Evolutionary conservation across 768 basidiomycete genomes (phyloP).

Genomic region (Filobasidium wieringae): DNA sequence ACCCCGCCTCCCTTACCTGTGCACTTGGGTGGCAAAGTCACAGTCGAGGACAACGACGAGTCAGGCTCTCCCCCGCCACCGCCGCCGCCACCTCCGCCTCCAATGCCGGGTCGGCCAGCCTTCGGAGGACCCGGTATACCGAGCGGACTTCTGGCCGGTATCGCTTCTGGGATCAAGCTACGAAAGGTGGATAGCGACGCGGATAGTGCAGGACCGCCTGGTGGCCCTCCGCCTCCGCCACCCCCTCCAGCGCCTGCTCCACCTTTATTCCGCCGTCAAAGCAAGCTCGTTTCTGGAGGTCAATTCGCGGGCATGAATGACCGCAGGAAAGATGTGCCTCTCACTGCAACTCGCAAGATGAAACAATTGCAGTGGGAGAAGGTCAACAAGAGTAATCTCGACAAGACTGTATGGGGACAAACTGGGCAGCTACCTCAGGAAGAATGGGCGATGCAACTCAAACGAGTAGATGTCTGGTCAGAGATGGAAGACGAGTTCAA

Average conservation of each 20-base stretch:
- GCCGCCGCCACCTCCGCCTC: conserved; percentile 18
- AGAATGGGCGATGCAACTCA: conserved; percentile 70
- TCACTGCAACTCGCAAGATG: conserved; percentile 82
- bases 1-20: conserved; percentile 28
- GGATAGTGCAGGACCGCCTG: neutral
- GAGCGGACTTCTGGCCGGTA: conserved; percentile 27
- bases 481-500: conserved; percentile 99
- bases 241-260: conserved; percentile 1
- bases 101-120: conserved; percentile 11
- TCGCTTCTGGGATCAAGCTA: conserved; percentile 29
- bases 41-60: neutral
- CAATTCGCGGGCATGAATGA: neutral
- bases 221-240: conserved; percentile 4
- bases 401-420: conserved; percentile 70
- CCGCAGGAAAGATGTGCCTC: conserved; percentile 65
- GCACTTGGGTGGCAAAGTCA: neutral
- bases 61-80: conserved; percentile 32
- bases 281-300: conserved; percentile 33
- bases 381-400: conserved; percentile 73
- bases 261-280: conserved; percentile 25
- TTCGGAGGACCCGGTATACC: conserved; percentile 22
- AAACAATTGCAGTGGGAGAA: conserved; percentile 99
- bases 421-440: conserved; percentile 49
- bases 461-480: conserved; percentile 74
- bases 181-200: conserved; percentile 11